Base-by-base conservation (phyloP, 2,329 filamentous ascomycete genomes). In the Scedosporium dehoogii region DNA sequence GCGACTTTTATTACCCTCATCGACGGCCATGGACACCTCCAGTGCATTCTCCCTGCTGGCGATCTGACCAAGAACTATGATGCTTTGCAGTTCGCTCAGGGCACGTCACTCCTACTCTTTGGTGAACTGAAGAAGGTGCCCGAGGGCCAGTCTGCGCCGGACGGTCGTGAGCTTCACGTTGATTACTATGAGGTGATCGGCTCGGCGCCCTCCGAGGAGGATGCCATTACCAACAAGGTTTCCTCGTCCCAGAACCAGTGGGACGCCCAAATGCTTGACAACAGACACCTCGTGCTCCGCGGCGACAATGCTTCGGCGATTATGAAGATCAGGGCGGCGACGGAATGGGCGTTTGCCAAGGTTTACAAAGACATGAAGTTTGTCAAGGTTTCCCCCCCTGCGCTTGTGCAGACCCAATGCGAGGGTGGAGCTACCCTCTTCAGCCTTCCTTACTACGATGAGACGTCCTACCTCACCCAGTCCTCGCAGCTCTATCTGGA, bases 401-500 rank as follows among this genome's bases (percentile, higher is more conserved):
- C 91, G 38, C 87, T 96, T 74, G 94, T 96, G 64, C 94, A 96
- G 79, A 97, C 93, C 18, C 89, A 97, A 78, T 90, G 96, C 71
- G 92, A 97, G 77, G 92, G 92, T 67, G 92, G 92, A 63, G 85
- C 90, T 69, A 97, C 92, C 3, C 86, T 97, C 44, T 97, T 97
- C 83, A 86, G 85, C 64, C 89, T 96, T 70, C 82, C 89, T 71
- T 96, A 94, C 81, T 97, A 96, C 76, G 88, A 87, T 68, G 90
- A 97, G 76, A 84, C 88, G 68, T 90, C 94, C 64, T 99, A 92
- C 79, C 85, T 99, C 66, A 97, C 94, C 3, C 94, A 99, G 78
- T 97, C 92, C 3, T 96, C 91, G 41, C 94, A 99, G 77, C 85
- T 99, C 61, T 99, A 99, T 77, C 89, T 99, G 64, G 94, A 99